Evolutionary conservation across 768 basidiomycete genomes (phyloP), one percentile per base, ranked within the genome.

Genomic region (Auricularia auricula-judae): DNA sequence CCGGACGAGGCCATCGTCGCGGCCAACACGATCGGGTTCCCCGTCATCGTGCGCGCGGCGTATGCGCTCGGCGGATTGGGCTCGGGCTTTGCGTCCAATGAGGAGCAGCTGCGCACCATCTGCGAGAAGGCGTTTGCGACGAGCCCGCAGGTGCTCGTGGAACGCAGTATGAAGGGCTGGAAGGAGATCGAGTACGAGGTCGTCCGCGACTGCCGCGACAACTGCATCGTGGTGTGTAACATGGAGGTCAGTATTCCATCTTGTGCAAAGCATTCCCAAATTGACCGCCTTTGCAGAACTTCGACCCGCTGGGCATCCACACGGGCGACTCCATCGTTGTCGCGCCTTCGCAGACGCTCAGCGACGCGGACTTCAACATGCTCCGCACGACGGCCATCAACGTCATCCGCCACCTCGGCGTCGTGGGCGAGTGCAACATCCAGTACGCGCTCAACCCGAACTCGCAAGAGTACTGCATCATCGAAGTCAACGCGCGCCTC

Each of bases 131-230:
- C 97, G 10, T 98, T 99, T 72, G 95, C 96, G 56, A 98, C 93
- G 14, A 94, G 92, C 70, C 94, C 96, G 54, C 97, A 98, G 76
- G 95, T 99, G 0, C 81, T 99, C n/a, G 93, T 99, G 16, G 97
- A 99, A 81, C 95, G 87, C 82, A 94, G 91, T 70, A 98, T 98
- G 96, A 98, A 98, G 78, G 96, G 96, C 2, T 99, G 96, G 96
- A 98, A 99, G 78, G 96, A 99, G 80, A 96, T 99, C 68, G 96
- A 99, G 78, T 99, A 99, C 70, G 96, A 99, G 73, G 96, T 99
- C 61, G 96, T 98, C 11, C 83, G 96, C 65, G 96, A 99, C 76
- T 98, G 94, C 78, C 82, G 91, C 67, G 92, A 98, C 73, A 99
- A 99, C 74, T 98, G 96, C 73, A 98, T 98, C 78, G 96, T 95